A percentile compares a stretch with the other conserved stretches of the same genome.
Conservation (phyloP, 768 basidiomycete genomes). For the Tulasnella sp. region DNA sequence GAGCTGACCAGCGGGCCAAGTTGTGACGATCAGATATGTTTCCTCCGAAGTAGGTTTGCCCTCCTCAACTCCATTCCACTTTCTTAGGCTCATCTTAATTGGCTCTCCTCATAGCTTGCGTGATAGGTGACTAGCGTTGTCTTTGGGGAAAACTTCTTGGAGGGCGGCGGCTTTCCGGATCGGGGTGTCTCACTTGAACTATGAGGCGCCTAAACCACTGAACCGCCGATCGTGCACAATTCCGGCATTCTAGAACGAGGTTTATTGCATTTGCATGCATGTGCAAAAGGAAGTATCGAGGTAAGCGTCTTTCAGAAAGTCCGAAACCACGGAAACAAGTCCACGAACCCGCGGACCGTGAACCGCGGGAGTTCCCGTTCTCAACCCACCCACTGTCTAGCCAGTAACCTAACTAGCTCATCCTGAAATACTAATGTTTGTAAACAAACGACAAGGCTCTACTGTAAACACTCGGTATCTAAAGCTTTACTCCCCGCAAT, state of each 20-base stretch:
- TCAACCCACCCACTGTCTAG: neutral
- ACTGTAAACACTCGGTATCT: neutral
- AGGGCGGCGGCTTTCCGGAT: neutral
- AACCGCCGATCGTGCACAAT: neutral
- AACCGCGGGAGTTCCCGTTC: neutral
- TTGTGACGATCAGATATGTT: no score
- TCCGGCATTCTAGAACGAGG: neutral
- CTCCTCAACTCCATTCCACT: no score
- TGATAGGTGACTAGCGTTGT: no score
- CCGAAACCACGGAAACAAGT: neutral
- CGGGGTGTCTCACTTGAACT: neutral
- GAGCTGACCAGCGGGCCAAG: no score
- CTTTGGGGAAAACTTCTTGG: no score
- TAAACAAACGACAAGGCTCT: neutral
- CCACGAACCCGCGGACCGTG: neutral
- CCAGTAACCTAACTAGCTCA: neutral
- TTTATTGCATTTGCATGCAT: neutral
- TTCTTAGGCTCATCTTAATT: no score
- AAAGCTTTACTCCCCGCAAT: neutral
- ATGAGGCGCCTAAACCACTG: neutral
- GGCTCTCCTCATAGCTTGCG: no score
- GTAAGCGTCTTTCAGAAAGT: neutral
- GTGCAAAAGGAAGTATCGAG: neutral
- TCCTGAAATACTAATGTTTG: neutral
- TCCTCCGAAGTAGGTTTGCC: no score